phyloP scores from a whole-genome alignment of 2,329 filamentous ascomycete species.

The Hansfordia pulvinata region DNA sequence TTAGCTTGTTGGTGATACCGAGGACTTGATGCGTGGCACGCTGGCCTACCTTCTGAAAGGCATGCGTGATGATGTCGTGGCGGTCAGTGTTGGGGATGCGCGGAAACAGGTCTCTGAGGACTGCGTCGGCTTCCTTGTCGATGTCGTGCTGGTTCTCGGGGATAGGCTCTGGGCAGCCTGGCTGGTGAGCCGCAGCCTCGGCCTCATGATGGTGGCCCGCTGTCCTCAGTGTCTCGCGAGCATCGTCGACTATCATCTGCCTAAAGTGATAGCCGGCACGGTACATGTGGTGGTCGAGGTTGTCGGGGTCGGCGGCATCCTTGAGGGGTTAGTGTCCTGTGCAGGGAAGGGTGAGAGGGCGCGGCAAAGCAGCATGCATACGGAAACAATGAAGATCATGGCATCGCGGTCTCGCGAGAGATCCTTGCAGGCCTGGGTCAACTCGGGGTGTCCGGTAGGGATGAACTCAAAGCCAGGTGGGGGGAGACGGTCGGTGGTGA shows the following conservation, averaged over 20 bases:
- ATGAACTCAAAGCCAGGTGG: conserved; percentile 51
- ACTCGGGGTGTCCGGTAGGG: conserved; percentile 44
- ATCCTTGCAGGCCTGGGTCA: conserved; percentile 50
- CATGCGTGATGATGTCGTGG: conserved; percentile 45
- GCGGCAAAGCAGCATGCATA: conserved; percentile 20
- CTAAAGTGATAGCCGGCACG: conserved; percentile 48
- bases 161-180: conserved; percentile 39
- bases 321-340: conserved; percentile 7
- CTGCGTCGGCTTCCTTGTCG: conserved; percentile 46
- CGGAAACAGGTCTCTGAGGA: conserved; percentile 49
- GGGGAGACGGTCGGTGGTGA: conserved; percentile 34
- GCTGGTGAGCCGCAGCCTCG: conserved; percentile 9
- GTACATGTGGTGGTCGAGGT: conserved; percentile 38
- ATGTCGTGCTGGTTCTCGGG: conserved; percentile 46
- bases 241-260: conserved; percentile 43
- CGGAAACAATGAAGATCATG: conserved; percentile 55
- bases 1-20: too few species aligned
- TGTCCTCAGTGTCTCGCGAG: conserved; percentile 15
- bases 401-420: conserved; percentile 46
- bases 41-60: conserved; percentile 50
- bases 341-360: conserved; percentile 4
- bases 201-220: conserved; percentile 13
- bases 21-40: too few species aligned
- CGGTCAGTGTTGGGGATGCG: conserved; percentile 53
- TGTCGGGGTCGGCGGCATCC: conserved; percentile 19